Base-by-base conservation (phyloP, 2,329 filamentous ascomycete genomes). In the Pseudopithomyces maydicus region DNA sequence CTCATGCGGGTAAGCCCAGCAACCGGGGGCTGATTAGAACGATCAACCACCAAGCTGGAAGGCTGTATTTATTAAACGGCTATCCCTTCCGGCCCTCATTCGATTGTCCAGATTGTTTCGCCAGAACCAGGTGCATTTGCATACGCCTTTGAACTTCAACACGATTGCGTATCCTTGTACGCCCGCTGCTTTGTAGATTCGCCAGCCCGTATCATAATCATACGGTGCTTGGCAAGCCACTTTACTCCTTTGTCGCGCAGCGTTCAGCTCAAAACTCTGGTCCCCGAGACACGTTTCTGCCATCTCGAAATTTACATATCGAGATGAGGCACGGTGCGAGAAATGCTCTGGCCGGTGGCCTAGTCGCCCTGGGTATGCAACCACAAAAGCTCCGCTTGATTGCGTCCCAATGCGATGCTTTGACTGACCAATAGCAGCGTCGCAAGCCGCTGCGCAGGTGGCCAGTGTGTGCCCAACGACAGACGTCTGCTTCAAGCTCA, bases 401-500 rank as follows among this genome's bases (percentile, higher is more conserved):
- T 5, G 15, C 11, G 15, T 39, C 12, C 26, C 8, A n/a, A 39
- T 54, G 17, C 22, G 12, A 32, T n/a, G 22, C 7, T 41, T 20
- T 17, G 36, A 35, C 62, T 73, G 57, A 73, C 60, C 36, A 35
- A 23, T 45, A 22, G 4, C 52, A 75, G 73, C 63, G 29, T 68
- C 65, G 11, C 57, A 48, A 20, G 63, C 63, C 52, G 66, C 63
- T 29, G 72, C 73, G 15, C 73, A 76, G 57, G 59, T 74, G 15
- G 68, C 65, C 7, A 74, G 52, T 23, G 59, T 66, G 12, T 73
- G 70, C 38, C 67, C 68, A 0, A 59, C 58, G 4, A 66, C 45
- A 7, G 63, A 76, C 32, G 68, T 81, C 19, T 80, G 78, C 72
- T 86, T 80, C 66, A 74, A 76, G 10, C 75, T 87, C 59, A 85